phyloP scores from a whole-genome alignment of 2,329 filamentous ascomycete species.

The Venturia effusa region DNA sequence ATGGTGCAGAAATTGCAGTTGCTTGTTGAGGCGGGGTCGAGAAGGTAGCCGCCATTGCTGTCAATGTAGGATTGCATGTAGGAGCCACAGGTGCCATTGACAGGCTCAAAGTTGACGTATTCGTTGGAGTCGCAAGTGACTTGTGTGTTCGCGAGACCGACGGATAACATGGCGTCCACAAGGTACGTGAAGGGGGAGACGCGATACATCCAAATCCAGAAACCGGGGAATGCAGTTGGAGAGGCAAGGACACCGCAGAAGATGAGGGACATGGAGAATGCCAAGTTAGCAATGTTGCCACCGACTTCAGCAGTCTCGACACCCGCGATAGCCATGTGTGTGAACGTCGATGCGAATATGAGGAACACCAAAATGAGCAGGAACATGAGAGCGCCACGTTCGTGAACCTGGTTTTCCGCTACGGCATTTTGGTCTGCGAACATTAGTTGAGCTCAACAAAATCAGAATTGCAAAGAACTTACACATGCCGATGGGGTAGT shows the following conservation, averaged over 20 bases:
- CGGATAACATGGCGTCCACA: conserved; percentile 59
- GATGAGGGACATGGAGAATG: conserved; percentile 62
- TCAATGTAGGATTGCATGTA: conserved; percentile 36
- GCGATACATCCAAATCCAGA: conserved; percentile 76
- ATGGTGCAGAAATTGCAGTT: conserved; percentile 33
- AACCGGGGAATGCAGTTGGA: conserved; percentile 52
- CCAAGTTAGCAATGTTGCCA: conserved; percentile 63
- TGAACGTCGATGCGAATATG: conserved; percentile 72
- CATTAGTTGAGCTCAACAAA: not conserved
- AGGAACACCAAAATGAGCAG: conserved; percentile 65
- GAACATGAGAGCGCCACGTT: conserved; percentile 71
- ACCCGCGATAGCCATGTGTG: conserved; percentile 64
- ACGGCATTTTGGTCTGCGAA: conserved; percentile 51
- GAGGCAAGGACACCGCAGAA: conserved; percentile 65
- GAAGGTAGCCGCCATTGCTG: conserved; percentile 26
- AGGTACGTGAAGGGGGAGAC: conserved; percentile 77
- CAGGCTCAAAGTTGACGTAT: conserved; percentile 54
- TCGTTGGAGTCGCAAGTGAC: conserved; percentile 63
- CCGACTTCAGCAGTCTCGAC: conserved; percentile 65
- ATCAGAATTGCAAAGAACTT: not conserved
- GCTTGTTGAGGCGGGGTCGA: conserved; percentile 21
- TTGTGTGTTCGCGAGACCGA: conserved; percentile 54
- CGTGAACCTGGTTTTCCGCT: conserved; percentile 46
- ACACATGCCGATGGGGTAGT: conserved; percentile 67
- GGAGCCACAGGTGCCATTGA: conserved; percentile 45